Conservation (phyloP, 2,329 filamentous ascomycete species). For the Monosporascus sp. region DNA sequence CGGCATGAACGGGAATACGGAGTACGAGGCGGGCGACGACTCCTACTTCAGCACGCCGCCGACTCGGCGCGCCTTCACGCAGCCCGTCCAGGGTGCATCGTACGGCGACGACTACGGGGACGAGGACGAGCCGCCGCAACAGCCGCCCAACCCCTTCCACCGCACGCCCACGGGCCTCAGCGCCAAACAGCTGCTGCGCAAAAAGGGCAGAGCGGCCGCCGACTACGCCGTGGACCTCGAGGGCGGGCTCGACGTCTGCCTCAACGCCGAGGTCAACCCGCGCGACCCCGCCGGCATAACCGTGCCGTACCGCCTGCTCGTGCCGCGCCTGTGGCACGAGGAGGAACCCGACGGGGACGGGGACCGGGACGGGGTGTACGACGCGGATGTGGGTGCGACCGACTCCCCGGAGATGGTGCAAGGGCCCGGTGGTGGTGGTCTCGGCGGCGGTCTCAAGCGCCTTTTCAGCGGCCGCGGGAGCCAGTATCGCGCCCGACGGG, state of each 20-base stretch:
- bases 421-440: neutral
- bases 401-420: neutral
- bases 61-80: conserved; percentile 21
- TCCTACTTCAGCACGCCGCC: conserved; percentile 46
- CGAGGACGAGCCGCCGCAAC: conserved; percentile 5
- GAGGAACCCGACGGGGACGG: conserved; percentile 29
- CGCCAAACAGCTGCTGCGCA: conserved; percentile 52
- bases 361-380: neutral
- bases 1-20: conserved; percentile 27
- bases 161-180: conserved; percentile 66
- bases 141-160: conserved; percentile 43
- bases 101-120: conserved; percentile 2
- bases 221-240: conserved; percentile 66
- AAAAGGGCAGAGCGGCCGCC: conserved; percentile 34
- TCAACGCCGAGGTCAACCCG: conserved; percentile 85
- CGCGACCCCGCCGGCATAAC: conserved; percentile 85
- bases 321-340: conserved; percentile 68
- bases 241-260: conserved; percentile 75
- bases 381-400: conserved; percentile 1
- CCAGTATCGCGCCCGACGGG: conserved; percentile 2
- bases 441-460: conserved; percentile 12
- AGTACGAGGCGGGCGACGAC: conserved; percentile 53
- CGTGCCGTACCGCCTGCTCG: conserved; percentile 76
- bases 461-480: conserved; percentile 16
- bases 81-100: conserved; percentile 13